Base-by-base conservation (phyloP, 2,329 filamentous ascomycete genomes). In the Penicillium sp. region DNA sequence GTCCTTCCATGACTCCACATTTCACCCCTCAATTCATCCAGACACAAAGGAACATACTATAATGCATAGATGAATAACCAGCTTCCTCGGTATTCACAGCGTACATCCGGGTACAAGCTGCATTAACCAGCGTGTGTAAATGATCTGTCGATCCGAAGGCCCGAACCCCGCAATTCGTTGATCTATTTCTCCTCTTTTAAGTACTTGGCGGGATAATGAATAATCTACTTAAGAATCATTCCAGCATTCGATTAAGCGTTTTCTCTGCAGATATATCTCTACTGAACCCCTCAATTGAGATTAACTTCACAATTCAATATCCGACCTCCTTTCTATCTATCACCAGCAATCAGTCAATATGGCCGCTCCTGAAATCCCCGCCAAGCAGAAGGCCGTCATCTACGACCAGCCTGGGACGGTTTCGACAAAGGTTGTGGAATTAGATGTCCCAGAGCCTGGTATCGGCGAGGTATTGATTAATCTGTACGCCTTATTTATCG, bases 361-460 rank as follows among this genome's bases (percentile, higher is more conserved):
- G 75, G 62, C 70, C 56, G 62, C 64, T n/a, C 64, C 73, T 36
- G 74, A 79, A 33, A 76, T 83, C 25, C 81, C 86, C 5, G 80
- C 81, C 66, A 86, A 82, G 60, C 83, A 88, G 72, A 88, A 87
- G 73, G 86, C 85, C 38, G 73, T 76, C 57, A 76, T 89, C 57
- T 89, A 88, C 68, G 86, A 89, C 73, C 81, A 86, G 67, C 86
- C 86, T 0, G 86, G 86, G 49, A 81, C 78, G 3, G 80, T 89
- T 59, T 88, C 85, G 2, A 88, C 85, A 8, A 86, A 87, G 70
- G 75, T 89, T 47, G 82, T 83, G 57, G 83, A 84, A 58, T 72
- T 88, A 48, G 85, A 88, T 62, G 86, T 84, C 39, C 86, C 86
- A 3, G 84, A 87, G 69, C 86, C 86, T 3, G 84, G 84, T 1